phyloP scores from a whole-genome alignment of 345 rosid species.

The Hibiscus tridactylites region DNA sequence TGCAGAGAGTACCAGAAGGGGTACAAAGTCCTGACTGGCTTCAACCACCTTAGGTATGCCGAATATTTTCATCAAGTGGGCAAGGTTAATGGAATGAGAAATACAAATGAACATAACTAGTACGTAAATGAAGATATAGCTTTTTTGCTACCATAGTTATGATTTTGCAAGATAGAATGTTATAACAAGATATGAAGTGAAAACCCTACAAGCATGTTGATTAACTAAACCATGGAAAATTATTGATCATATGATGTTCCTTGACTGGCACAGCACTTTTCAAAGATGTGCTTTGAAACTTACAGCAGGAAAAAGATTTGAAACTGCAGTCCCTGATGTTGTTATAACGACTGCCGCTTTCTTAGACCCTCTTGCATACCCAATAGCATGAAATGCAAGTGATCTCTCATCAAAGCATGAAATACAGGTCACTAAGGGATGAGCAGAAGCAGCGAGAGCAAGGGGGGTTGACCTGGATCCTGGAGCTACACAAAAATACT shows the following conservation, averaged over 20 bases:
- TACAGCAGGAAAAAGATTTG: constrained; percentile 98
- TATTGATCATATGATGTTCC: not conserved
- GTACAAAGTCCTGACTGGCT: constrained; percentile 93
- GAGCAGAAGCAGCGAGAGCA: constrained; percentile 84
- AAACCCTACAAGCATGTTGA: not conserved
- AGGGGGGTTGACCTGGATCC: constrained; percentile 96
- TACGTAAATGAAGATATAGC: not conserved
- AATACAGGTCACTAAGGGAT: constrained; percentile 64
- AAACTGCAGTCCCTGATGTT: constrained; percentile 95
- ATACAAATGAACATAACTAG: constrained; percentile 3
- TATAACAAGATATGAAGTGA: constrained; percentile 4
- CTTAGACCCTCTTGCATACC: constrained; percentile 78
- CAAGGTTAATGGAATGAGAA: not conserved
- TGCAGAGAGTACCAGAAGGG: constrained; percentile 78
- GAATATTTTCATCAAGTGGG: constrained; percentile 2
- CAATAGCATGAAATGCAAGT: constrained; percentile 90
- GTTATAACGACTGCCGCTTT: constrained; percentile 83
- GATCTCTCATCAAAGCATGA: constrained; percentile 92
- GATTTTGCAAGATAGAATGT: constrained; percentile 4
- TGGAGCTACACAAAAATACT: constrained; percentile 95
- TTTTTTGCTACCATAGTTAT: not conserved
- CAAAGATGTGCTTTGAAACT: constrained; percentile 27
- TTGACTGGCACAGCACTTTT: not conserved
- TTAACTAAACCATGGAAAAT: not conserved
- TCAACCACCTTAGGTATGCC: constrained; percentile 62